Percentiles rank a stretch among this genome's conserved stretches.
Conservation (phyloP, 176 grass and related monocot genomes). For the Avena eriantha region DNA sequence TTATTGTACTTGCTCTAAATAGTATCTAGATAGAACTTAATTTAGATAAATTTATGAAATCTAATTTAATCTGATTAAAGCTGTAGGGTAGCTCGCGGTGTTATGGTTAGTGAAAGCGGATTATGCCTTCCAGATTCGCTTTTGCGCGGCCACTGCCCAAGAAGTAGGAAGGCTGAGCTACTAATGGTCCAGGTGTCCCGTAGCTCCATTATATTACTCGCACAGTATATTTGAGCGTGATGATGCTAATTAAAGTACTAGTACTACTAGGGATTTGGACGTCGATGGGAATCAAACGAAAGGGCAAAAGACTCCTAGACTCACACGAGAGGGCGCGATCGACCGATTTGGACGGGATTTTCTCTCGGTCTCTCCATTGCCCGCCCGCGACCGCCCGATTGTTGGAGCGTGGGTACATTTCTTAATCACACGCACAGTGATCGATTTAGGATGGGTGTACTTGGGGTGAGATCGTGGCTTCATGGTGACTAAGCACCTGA, state of each 20-base stretch:
- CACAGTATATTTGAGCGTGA: not conserved
- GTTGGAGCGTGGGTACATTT: not conserved
- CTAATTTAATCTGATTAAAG: too few relatives aligned
- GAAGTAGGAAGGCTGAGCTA: not conserved
- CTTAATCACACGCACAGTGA: not conserved
- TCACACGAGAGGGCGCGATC: slow-evolving; percentile 26
- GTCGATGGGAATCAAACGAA: slow-evolving; percentile 30
- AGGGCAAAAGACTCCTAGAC: not conserved
- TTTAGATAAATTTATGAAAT: too few relatives aligned
- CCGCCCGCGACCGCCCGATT: not conserved
- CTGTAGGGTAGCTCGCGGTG: too few relatives aligned
- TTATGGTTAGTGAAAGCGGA: too few relatives aligned
- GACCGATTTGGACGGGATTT: slow-evolving; percentile 17
- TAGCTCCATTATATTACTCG: not conserved
- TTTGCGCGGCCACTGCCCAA: too few relatives aligned
- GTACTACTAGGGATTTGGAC: slow-evolving; percentile 23
- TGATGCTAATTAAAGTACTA: slow-evolving; percentile 38
- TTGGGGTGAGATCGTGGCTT: slow-evolving; percentile 25
- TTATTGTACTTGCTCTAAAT: too few relatives aligned
- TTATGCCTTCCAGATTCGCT: too few relatives aligned
- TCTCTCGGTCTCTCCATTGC: not conserved
- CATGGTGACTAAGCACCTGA: not conserved
- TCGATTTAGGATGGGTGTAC: not conserved
- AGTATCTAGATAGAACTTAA: too few relatives aligned
- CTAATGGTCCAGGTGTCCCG: slow-evolving; percentile 43